These are phyloP conservation scores for Alternaria solani DNA, from an alignment of 2,329 filamentous ascomycete genomes.

Conservation along the genomic window DNA sequence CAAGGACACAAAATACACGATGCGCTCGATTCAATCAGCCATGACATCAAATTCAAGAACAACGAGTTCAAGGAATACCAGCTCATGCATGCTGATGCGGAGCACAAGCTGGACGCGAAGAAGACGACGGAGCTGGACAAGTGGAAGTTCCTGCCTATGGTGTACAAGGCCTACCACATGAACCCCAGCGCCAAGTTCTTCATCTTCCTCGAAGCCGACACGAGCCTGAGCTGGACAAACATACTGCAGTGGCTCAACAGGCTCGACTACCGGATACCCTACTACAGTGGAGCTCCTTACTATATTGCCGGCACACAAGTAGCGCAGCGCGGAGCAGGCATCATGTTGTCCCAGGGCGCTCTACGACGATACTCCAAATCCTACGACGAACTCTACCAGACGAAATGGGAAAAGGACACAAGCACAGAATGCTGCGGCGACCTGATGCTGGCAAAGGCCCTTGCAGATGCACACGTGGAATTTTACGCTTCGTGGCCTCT, in stretches of 20 bases:
- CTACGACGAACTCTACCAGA: slow-evolving; percentile 41
- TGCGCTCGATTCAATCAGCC: slow-evolving; percentile 56
- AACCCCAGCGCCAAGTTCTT: slow-evolving; percentile 40
- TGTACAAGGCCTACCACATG: slow-evolving; percentile 57
- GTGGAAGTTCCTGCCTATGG: slow-evolving; percentile 66
- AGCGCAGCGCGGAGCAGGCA: slow-evolving; percentile 55
- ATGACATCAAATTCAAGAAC: slow-evolving; percentile 46
- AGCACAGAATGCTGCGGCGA: slow-evolving; percentile 51
- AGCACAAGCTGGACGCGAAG: slow-evolving; percentile 50
- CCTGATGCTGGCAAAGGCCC: slow-evolving; percentile 45
- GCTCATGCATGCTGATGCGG: slow-evolving; percentile 54
- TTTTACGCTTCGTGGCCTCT: slow-evolving; percentile 53
- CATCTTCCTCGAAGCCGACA: slow-evolving; percentile 49
- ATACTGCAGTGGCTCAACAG: slow-evolving; percentile 51
- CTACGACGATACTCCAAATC: slow-evolving; percentile 44
- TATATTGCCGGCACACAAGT: slow-evolving; percentile 50
- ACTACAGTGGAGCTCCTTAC: slow-evolving; percentile 53
- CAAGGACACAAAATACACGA: slow-evolving; percentile 61
- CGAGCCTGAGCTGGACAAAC: slow-evolving; percentile 48
- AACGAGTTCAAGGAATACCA: slow-evolving; percentile 63
- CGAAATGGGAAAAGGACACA: slow-evolving; percentile 45
- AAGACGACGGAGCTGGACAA: slow-evolving; percentile 63
- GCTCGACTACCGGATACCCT: slow-evolving; percentile 52
- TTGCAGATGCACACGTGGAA: slow-evolving; percentile 47
- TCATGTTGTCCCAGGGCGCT: slow-evolving; percentile 54